A percentile compares a stretch with the other conserved stretches of the same genome.
Evolutionary conservation across 2,329 filamentous ascomycete genomes (phyloP).

Genomic region (Cephalotrichum gorgonifer): DNA sequence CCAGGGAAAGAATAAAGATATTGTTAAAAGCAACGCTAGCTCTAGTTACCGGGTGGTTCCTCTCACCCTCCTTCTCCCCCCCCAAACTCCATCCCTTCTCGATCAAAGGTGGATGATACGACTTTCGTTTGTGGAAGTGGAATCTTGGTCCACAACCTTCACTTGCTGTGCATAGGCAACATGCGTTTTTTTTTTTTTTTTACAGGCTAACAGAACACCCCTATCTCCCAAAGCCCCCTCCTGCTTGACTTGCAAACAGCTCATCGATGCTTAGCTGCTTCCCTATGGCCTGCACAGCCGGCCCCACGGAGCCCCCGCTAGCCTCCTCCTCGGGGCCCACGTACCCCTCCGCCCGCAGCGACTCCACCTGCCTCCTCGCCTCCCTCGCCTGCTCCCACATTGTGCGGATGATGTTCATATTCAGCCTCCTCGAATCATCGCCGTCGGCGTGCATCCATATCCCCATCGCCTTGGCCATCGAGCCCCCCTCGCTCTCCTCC

Average conservation of each 20-base stretch:
- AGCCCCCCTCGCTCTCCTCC: constrained; percentile 13
- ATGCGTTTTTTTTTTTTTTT: too few relatives aligned
- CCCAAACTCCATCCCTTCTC: too few relatives aligned
- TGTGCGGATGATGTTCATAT: constrained; percentile 29
- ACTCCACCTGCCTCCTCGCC: constrained; percentile 6
- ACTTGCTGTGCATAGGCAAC: too few relatives aligned
- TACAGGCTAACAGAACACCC: too few relatives aligned
- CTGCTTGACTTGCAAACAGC: constrained; percentile 27
- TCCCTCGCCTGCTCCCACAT: constrained; percentile 24
- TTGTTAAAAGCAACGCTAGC: too few relatives aligned
- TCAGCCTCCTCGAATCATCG: constrained; percentile 30
- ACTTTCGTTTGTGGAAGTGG: too few relatives aligned
- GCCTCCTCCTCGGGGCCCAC: not conserved
- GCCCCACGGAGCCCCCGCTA: constrained; percentile 16
- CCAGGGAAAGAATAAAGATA: too few relatives aligned
- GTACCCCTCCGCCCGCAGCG: not conserved
- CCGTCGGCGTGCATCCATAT: constrained; percentile 45
- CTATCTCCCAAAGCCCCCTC: constrained; percentile 9
- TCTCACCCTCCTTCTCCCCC: too few relatives aligned
- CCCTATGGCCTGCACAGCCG: constrained; percentile 32
- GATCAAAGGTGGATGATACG: too few relatives aligned
- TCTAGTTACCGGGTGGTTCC: too few relatives aligned
- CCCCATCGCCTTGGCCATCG: constrained; percentile 30
- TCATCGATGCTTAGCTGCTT: constrained; percentile 33
- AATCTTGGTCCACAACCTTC: too few relatives aligned